These are phyloP conservation scores for Naganishia friedmannii DNA, from an alignment of 768 basidiomycete species.

Conservation along the genomic window DNA sequence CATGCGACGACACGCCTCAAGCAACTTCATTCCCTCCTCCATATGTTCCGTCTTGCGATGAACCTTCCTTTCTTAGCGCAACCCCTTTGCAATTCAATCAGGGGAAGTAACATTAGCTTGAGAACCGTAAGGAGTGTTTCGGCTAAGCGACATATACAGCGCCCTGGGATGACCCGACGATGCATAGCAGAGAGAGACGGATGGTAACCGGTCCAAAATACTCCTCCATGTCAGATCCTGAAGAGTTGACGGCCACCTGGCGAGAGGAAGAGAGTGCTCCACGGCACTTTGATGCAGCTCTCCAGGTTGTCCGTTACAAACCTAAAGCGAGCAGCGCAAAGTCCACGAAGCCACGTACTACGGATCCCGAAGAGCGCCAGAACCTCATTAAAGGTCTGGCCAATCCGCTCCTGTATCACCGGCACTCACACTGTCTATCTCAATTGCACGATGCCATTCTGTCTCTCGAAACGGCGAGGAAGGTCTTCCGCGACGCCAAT, in stretches of 20 bases:
- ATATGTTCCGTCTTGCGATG: too few relatives aligned
- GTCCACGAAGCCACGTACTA: neutral
- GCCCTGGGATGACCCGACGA: too few relatives aligned
- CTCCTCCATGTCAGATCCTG: neutral
- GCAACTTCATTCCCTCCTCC: too few relatives aligned
- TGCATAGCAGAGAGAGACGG: too few relatives aligned
- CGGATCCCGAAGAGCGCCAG: neutral
- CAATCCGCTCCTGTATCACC: neutral
- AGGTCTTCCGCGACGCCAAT: neutral
- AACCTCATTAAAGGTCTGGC: slow-evolving; percentile 1
- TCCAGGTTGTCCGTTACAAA: neutral
- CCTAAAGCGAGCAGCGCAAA: neutral
- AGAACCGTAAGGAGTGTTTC: too few relatives aligned
- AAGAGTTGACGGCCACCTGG: neutral
- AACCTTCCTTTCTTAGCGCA: too few relatives aligned
- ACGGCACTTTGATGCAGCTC: neutral
- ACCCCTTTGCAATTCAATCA: too few relatives aligned
- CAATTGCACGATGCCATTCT: neutral
- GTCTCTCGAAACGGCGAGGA: neutral
- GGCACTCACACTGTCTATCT: neutral
- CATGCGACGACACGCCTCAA: too few relatives aligned
- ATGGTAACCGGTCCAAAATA: too few relatives aligned
- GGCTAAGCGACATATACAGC: too few relatives aligned
- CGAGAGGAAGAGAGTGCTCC: neutral
- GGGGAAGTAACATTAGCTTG: too few relatives aligned